Base-by-base conservation (phyloP, 2,329 filamentous ascomycete species). In the Ceratocystis eucalypticola region DNA sequence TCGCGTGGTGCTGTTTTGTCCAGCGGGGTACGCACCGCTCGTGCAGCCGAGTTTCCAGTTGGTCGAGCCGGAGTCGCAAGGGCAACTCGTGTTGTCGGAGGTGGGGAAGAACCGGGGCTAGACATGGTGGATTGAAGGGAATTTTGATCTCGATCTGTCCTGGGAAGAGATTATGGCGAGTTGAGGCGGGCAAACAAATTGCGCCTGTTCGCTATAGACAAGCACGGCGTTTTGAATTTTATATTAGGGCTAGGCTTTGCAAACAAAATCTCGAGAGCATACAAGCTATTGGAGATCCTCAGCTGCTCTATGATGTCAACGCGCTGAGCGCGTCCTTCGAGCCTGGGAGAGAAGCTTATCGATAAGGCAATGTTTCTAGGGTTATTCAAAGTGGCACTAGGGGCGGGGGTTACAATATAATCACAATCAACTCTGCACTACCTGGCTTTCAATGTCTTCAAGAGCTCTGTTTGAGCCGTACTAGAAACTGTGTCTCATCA, bases 21-120 rank as follows among this genome's bases (percentile, higher is more conserved):
- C 68, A 78, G 77, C 2, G 79, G 78, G 3, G 79, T 79, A 66
- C 76, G 75, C n/a, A 79, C 67, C n/a, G 28, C 12, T 30, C 55
- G 25, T 7, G 55, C 28, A 6, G 77, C 75, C 12, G 72, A 73
- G 59, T 73, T 75, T 25, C 2, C 73, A 70, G 3, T 73, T 70
- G 2, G 61, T 20, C 66, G 68, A 3, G 68, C 64, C n/a, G 69
- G 69, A 6, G 69, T 70, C 17, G 62, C 50, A 10, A 68, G 33
- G 25, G 63, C 65, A n/a, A 67, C 37, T 8, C 65, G 64, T 22
- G 57, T 41, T 4, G 37, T 61, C 22, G 67, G 65, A n/a, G 57
- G 61, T 3, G 68, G 68, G 1, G 66, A 65, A 20, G 44, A 30
- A 30, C 55, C 66, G 37, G 59, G n/a, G 37, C 64, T 53, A 20